Evolutionary conservation across 352 stramenopile genomes (phyloP).

Genomic region (Phytopythium chamaehyphon): DNA sequence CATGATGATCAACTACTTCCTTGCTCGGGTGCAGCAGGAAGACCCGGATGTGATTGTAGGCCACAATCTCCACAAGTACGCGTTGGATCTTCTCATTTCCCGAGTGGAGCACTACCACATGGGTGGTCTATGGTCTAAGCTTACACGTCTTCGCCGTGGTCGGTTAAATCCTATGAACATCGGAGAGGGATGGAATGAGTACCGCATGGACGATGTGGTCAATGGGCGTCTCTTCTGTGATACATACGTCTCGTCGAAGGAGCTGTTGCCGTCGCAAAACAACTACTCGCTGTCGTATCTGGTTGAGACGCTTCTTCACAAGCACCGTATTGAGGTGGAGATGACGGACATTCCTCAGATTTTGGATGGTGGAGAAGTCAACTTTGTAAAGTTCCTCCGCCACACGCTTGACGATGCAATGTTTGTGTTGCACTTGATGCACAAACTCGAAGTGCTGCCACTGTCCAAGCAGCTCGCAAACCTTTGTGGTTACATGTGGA

Average conservation of each 20-base stretch:
- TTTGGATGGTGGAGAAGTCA: conserved; percentile 79
- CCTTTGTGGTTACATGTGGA: conserved; percentile 98
- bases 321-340: conserved; percentile 90
- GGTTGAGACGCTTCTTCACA: conserved; percentile 88
- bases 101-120: conserved; percentile 93
- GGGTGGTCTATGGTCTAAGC: conserved; percentile 76
- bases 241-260: conserved; percentile 97
- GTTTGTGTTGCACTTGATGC: conserved; percentile 96
- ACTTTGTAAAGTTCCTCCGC: conserved; percentile 92
- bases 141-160: conserved; percentile 77
- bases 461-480: conserved; percentile 98
- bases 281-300: conserved; percentile 97
- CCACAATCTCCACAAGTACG: conserved; percentile 98
- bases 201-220: conserved; percentile 85
- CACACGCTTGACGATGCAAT: conserved; percentile 96
- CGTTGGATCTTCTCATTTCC: conserved; percentile 96
- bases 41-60: conserved; percentile 98
- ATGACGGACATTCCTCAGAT: conserved; percentile 95
- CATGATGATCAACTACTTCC: conserved; percentile 83
- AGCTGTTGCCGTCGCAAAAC: conserved; percentile 96
- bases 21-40: conserved; percentile 91
- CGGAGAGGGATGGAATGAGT: conserved; percentile 86
- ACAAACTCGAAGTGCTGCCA: conserved; percentile 97
- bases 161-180: conserved; percentile 74
- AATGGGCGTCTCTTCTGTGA: conserved; percentile 97